phyloP scores from a whole-genome alignment of 2,329 filamentous ascomycete genomes.

The Ophiosphaerella herpotricha region DNA sequence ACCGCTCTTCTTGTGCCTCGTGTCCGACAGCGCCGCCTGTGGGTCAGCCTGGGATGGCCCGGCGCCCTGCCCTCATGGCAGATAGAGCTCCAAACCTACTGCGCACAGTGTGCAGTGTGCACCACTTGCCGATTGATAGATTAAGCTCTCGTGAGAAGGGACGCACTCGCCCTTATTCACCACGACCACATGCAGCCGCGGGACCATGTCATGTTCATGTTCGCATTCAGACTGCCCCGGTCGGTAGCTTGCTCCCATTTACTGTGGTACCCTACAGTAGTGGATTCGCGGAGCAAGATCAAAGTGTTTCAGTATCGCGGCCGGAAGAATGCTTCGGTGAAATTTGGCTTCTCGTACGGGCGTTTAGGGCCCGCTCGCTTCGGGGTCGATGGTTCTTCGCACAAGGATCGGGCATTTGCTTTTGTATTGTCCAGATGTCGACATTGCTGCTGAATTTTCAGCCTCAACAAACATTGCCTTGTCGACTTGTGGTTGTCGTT shows the following conservation, averaged over 20 bases:
- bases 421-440: constrained; percentile 3
- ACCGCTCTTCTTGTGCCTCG: constrained; percentile 14
- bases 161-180: no score
- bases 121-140: no score
- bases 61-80: not conserved
- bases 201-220: not conserved
- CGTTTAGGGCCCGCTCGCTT: constrained; percentile 15
- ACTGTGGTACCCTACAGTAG: not conserved
- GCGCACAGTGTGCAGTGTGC: no score
- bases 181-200: constrained; percentile 1
- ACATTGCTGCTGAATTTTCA: constrained; percentile 2
- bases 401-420: constrained; percentile 8
- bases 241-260: not conserved
- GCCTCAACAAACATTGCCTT: not conserved
- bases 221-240: constrained; percentile 12
- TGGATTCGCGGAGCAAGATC: constrained; percentile 16
- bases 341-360: constrained; percentile 14
- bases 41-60: not conserved
- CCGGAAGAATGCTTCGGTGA: constrained; percentile 25
- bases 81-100: no score
- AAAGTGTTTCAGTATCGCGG: constrained; percentile 6
- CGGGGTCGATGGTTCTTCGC: constrained; percentile 5
- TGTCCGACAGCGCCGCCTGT: constrained; percentile 11
- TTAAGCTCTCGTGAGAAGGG: no score
- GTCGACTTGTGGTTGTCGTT: not conserved